Conservation (phyloP, 2,329 filamentous ascomycete genomes). For the Penicillium thymicola region DNA sequence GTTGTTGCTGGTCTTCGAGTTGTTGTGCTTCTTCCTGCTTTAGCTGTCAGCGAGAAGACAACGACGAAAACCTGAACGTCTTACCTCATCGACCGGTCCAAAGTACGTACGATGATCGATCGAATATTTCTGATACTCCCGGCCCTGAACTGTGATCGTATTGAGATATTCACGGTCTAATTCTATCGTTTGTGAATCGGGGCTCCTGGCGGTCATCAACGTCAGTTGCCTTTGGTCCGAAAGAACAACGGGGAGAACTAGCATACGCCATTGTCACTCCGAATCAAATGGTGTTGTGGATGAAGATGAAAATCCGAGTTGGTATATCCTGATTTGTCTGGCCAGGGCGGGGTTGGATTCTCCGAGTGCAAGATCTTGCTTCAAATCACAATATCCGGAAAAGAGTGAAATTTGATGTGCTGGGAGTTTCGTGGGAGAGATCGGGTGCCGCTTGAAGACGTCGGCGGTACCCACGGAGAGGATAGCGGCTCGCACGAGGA, state of each 20-base stretch:
- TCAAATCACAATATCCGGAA: slow-evolving; percentile 11
- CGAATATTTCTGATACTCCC: slow-evolving; percentile 66
- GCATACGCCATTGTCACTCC: slow-evolving; percentile 32
- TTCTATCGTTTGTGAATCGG: slow-evolving; percentile 46
- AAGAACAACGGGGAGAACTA: slow-evolving; percentile 8
- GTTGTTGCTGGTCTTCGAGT: slow-evolving; percentile 60
- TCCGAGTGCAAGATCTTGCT: slow-evolving; percentile 12
- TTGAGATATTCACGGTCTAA: slow-evolving; percentile 60
- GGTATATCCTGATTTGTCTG: slow-evolving; percentile 12
- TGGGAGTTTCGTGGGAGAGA: slow-evolving; percentile 25
- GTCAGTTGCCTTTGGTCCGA: slow-evolving; percentile 25
- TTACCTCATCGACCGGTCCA: slow-evolving; percentile 68
- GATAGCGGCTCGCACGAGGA: slow-evolving; percentile 22
- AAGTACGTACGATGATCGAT: slow-evolving; percentile 64
- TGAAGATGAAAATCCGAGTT: slow-evolving; percentile 7
- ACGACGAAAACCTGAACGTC: slow-evolving; percentile 12
- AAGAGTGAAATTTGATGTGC: slow-evolving; percentile 19
- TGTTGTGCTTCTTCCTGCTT: slow-evolving; percentile 64
- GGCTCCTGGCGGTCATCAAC: slow-evolving; percentile 33
- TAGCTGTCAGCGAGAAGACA: slow-evolving; percentile 13
- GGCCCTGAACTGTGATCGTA: slow-evolving; percentile 58
- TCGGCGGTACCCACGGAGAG: slow-evolving; percentile 21
- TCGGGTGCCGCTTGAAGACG: slow-evolving; percentile 19
- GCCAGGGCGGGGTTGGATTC: slow-evolving; percentile 19
- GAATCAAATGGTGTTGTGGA: slow-evolving; percentile 7